Evolutionary conservation across 2,329 filamentous ascomycete genomes (phyloP).

Genomic region (Remersonia thermophila): DNA sequence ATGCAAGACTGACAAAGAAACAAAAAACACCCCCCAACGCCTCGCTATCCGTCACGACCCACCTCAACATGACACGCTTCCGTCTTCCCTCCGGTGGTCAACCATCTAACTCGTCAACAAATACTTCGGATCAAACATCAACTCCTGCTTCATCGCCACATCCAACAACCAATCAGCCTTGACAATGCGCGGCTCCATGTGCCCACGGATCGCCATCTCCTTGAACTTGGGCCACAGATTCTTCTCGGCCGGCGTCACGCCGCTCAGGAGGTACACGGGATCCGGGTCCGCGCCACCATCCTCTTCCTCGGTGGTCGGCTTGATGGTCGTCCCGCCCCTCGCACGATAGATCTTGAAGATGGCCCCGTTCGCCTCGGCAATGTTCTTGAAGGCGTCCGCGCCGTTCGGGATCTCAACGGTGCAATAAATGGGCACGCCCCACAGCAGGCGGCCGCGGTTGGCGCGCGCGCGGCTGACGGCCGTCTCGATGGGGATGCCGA

Average conservation of each 20-base stretch:
- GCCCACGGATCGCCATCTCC: constrained; percentile 63
- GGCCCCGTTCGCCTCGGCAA: constrained; percentile 81
- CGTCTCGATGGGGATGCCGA: constrained; percentile 55
- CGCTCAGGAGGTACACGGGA: constrained; percentile 74
- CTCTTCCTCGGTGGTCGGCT: constrained; percentile 48
- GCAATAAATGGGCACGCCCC: constrained; percentile 71
- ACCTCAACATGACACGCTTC: too few species aligned
- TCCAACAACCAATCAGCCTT: constrained; percentile 81
- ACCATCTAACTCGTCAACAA: constrained; percentile 26
- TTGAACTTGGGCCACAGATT: constrained; percentile 70
- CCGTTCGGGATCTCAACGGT: constrained; percentile 70
- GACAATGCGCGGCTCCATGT: constrained; percentile 72
- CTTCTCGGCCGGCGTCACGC: constrained; percentile 52
- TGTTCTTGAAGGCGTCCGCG: constrained; percentile 70
- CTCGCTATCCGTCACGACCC: too few species aligned
- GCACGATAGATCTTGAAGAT: constrained; percentile 67
- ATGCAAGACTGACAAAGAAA: too few species aligned
- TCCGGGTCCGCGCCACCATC: constrained; percentile 50
- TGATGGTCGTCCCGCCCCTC: constrained; percentile 55
- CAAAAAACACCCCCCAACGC: too few species aligned
- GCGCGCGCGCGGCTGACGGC: constrained; percentile 58
- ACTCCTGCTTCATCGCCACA: constrained; percentile 76
- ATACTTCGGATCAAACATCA: constrained; percentile 55
- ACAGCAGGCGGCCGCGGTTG: constrained; percentile 66
- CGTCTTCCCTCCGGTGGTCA: background rate